These are phyloP conservation scores for Aurinia saxatilis DNA, from an alignment of 345 rosid genomes.

Conservation along the genomic window DNA sequence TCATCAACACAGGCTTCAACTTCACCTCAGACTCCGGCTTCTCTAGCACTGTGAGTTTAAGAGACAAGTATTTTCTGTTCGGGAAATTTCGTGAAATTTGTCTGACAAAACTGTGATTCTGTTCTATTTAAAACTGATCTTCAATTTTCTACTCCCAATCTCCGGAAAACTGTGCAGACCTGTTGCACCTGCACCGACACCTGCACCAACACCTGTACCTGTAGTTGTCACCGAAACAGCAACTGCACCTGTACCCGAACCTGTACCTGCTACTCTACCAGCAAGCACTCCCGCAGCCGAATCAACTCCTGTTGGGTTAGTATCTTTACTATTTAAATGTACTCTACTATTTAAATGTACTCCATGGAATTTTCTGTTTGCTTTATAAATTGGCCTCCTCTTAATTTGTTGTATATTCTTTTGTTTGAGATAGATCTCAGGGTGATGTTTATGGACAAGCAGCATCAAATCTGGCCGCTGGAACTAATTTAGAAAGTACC, in stretches of 20 bases:
- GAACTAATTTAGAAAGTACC: conserved; percentile 66
- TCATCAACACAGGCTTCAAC: conserved; percentile 28
- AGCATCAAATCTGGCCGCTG: conserved; percentile 86
- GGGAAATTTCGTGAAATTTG: background rate
- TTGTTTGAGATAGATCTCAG: conserved; percentile 43
- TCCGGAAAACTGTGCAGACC: conserved; percentile 14
- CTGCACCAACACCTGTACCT: background rate
- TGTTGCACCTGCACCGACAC: conserved; percentile 3
- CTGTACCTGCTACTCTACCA: conserved; percentile 23
- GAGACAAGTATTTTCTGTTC: background rate
- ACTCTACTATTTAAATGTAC: conserved; percentile 26
- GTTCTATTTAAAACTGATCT: background rate
- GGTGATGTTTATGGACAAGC: conserved; percentile 66
- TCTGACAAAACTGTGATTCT: background rate
- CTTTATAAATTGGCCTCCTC: conserved; percentile 1
- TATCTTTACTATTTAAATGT: too few relatives aligned
- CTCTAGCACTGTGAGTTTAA: conserved; percentile 39
- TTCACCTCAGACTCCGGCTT: conserved; percentile 39
- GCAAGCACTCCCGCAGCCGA: conserved; percentile 32
- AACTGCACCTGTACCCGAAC: conserved; percentile 4
- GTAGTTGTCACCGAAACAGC: background rate
- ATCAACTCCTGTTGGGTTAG: conserved; percentile 28
- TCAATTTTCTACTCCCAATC: background rate
- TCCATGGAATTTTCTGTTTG: background rate
- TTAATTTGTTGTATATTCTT: background rate